Conservation (phyloP, 1,284 basidiomycete genomes). For the Cystobasidium pallidum region DNA sequence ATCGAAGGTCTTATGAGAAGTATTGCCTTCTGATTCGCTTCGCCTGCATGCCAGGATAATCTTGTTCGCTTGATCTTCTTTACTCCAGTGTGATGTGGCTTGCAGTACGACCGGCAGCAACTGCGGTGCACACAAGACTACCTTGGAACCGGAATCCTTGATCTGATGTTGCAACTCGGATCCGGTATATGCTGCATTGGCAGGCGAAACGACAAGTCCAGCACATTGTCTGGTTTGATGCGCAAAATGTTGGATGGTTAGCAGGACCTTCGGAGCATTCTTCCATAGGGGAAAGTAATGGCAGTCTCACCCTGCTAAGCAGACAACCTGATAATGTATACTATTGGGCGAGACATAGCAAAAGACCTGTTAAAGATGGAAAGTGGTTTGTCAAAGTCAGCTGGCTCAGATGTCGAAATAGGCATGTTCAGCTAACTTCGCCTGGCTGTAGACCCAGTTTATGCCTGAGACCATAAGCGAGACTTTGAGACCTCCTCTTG, state of each 20-base stretch:
- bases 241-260: no score
- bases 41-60: conserved; percentile 47
- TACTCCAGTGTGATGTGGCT: conserved; percentile 47
- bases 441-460: conserved; percentile 42
- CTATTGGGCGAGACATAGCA: conserved; percentile 52
- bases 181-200: conserved; percentile 52
- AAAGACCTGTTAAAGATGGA: conserved; percentile 32
- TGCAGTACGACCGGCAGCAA: conserved; percentile 46
- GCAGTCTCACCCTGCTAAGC: conserved; percentile 9
- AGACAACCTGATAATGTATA: conserved; percentile 34
- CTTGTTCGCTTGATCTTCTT: conserved; percentile 45
- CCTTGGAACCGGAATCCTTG: conserved; percentile 45
- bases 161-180: conserved; percentile 50
- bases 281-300: no score
- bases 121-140: conserved; percentile 48
- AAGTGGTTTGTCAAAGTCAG: not conserved
- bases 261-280: not conserved
- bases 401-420: not conserved
- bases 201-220: conserved; percentile 50
- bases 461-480: conserved; percentile 49
- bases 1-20: conserved; percentile 35
- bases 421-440: conserved; percentile 34
- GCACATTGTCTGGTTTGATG: conserved; percentile 47
- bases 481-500: conserved; percentile 43
- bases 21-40: conserved; percentile 24